These are phyloP conservation scores for Aspergillus sergii DNA, from an alignment of 2,329 filamentous ascomycete species.

Conservation along the genomic window DNA sequence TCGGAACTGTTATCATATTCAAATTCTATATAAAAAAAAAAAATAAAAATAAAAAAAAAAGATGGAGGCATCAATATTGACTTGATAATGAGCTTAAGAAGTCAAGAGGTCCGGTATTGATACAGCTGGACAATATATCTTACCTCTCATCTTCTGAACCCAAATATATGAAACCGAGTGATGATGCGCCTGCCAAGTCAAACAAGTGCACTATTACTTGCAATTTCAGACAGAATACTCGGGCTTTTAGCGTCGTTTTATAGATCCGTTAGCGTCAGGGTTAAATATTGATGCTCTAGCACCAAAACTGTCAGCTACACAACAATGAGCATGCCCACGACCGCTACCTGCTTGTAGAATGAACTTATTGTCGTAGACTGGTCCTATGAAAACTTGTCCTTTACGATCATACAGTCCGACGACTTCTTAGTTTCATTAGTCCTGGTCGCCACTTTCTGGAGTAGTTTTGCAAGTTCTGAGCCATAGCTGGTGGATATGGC, in stretches of 20 bases:
- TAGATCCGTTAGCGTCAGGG: background rate
- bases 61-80: background rate
- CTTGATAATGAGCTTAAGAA: background rate
- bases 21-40: no score
- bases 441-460: background rate
- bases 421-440: background rate
- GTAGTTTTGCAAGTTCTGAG: no score
- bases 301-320: background rate
- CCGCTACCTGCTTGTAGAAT: background rate
- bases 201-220: background rate
- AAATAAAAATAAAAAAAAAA: background rate
- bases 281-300: no score
- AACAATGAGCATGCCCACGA: background rate
- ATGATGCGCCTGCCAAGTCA: background rate
- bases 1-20: background rate
- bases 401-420: no score
- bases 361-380: background rate
- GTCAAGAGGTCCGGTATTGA: background rate
- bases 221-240: background rate
- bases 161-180: background rate
- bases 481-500: no score
- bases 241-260: background rate
- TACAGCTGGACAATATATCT: background rate
- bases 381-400: background rate
- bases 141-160: background rate